These are phyloP conservation scores for Carpinus viminea DNA, from an alignment of 306 rosid species.

Conservation along the genomic window DNA sequence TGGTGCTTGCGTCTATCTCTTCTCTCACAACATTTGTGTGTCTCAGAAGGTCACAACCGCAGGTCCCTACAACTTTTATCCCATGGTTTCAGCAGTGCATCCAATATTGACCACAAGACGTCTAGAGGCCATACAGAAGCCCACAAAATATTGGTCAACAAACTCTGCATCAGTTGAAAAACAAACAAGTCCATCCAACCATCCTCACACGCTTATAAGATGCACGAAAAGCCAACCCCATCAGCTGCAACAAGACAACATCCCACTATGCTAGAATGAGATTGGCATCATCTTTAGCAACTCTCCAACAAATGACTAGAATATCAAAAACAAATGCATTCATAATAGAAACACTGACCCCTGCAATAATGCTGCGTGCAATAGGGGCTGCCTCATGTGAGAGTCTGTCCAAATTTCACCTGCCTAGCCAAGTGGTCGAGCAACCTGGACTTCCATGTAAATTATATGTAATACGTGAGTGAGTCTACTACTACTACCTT, in stretches of 20 bases:
- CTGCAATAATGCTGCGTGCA: too few relatives aligned
- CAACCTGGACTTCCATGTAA: too few relatives aligned
- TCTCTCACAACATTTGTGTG: not conserved
- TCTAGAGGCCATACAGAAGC: slow-evolving; percentile 20
- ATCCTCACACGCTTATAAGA: not conserved
- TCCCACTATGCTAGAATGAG: too few relatives aligned
- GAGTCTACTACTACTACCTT: too few relatives aligned
- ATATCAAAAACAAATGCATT: too few relatives aligned
- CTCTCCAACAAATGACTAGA: too few relatives aligned
- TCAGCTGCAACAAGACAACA: not conserved
- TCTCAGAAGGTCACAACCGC: slow-evolving; percentile 24
- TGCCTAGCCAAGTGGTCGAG: too few relatives aligned
- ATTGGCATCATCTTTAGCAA: too few relatives aligned
- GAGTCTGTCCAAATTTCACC: too few relatives aligned
- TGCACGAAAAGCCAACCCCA: not conserved
- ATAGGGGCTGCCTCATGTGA: too few relatives aligned
- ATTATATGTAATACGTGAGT: too few relatives aligned
- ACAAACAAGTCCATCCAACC: slow-evolving; percentile 4
- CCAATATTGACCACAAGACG: slow-evolving; percentile 34
- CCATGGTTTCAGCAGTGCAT: not conserved
- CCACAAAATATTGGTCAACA: slow-evolving; percentile 38
- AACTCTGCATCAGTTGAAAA: not conserved
- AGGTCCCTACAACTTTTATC: not conserved
- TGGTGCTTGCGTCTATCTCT: not conserved
- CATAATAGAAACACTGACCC: too few relatives aligned